These are phyloP conservation scores for Trichoderma polysporum DNA, from an alignment of 2,329 filamentous ascomycete species.

Conservation along the genomic window DNA sequence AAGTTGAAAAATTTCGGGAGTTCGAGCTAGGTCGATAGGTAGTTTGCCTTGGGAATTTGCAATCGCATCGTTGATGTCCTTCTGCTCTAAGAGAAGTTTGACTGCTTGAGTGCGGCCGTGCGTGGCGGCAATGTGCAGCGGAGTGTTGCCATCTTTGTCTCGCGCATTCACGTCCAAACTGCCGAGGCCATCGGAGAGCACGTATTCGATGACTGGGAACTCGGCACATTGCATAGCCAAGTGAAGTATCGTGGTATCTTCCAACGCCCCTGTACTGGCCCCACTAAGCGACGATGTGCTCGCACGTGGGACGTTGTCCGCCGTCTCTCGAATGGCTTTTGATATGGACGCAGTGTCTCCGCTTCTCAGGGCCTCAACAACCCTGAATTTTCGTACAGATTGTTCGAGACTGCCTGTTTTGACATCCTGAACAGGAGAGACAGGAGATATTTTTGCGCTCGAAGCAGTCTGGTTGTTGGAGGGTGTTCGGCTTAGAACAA, in stretches of 20 bases:
- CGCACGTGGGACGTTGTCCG: conserved; percentile 50
- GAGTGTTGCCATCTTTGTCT: conserved; percentile 92
- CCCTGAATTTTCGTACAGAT: conserved; percentile 88
- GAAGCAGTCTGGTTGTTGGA: conserved; percentile 32
- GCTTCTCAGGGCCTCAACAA: conserved; percentile 87
- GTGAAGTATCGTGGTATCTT: conserved; percentile 88
- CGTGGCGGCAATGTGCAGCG: conserved; percentile 81
- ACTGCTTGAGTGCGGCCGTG: conserved; percentile 81
- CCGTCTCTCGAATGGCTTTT: conserved; percentile 72
- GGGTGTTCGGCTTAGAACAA: conserved; percentile 42
- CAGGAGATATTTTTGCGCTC: conserved; percentile 24
- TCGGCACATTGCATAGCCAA: conserved; percentile 95
- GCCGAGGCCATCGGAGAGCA: conserved; percentile 71
- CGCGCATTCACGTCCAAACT: conserved; percentile 81
- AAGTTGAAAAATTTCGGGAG: conserved; percentile 92
- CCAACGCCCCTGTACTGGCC: conserved; percentile 49
- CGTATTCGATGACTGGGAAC: conserved; percentile 86
- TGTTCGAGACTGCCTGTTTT: conserved; percentile 72
- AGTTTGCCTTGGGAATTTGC: conserved; percentile 82
- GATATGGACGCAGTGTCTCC: conserved; percentile 90
- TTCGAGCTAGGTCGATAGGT: conserved; percentile 84
- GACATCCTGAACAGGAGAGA: conserved; percentile 37
- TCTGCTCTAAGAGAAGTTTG: conserved; percentile 76
- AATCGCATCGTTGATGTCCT: conserved; percentile 83
- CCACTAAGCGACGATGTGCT: conserved; percentile 57